Evolutionary conservation across 352 stramenopile genomes (phyloP), one percentile per base, ranked within the genome.

Genomic region (Lagenidium giganteum): DNA sequence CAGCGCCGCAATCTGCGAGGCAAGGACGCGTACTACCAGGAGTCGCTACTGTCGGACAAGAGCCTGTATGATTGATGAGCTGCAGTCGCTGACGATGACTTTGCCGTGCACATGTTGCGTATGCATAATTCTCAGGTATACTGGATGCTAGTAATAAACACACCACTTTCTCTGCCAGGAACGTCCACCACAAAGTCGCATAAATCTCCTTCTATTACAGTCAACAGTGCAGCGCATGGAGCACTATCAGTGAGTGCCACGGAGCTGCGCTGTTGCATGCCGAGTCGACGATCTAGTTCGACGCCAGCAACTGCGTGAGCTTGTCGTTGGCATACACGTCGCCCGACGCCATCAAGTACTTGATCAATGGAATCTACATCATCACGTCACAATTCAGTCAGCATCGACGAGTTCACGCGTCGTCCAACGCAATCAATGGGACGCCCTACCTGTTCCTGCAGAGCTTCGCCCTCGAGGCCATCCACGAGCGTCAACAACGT

Each of bases 401-500:
- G 12, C 6, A 57, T 12, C 14, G 30, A 38, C 14, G 46, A 35
- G 16, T 24, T 13, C 13, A 43, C 16, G 18, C 20, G 21, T 17
- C 13, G 4, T 27, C 11, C 9, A 17, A 34, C 8, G 2, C 35
- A 9, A 16, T n/a, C n/a, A 21, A 31, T 5, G 0, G 8, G 12
- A 29, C 11, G 17, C 57, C 65, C 31, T 45, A 82, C 65, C 53
- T 79, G 64, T 35, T 83, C 57, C 45, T 67, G 66, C 31, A 87
- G 51, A 35, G 75, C 70, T 24, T 70, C 57, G 53, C 73, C 76
- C 46, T 90, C 62, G 28, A 82, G 46, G 25, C 74, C 80, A 20
- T 70, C 62, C 26, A 93, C 61, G 39, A 93, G 56, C 51, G 67
- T 47, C 29, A 93, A 61, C 34, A 93, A 72, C 29, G 83, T 57